phyloP scores from a whole-genome alignment of 129 eudicot species.

The Flaveria brownii region DNA sequence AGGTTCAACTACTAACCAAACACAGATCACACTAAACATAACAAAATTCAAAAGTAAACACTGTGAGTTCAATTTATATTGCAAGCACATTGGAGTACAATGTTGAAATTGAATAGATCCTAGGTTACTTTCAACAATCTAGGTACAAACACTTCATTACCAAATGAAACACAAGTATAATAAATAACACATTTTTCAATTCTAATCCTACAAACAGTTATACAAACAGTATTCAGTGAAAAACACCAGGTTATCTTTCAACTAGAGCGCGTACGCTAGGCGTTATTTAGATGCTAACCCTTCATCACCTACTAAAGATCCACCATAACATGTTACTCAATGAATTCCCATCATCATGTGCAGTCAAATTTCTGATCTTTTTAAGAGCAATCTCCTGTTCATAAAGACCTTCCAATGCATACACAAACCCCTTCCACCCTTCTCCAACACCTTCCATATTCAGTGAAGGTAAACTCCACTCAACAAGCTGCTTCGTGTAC shows the following conservation, averaged over 20 bases:
- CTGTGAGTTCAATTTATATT: not conserved
- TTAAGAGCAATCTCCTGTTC: conserved; percentile 59
- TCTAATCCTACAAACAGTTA: too few species aligned
- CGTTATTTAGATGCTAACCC: too few species aligned
- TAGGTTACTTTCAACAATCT: not conserved
- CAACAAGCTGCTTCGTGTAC: conserved; percentile 61
- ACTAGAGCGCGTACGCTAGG: too few species aligned
- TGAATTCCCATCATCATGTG: conserved; percentile 88
- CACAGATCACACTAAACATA: not conserved
- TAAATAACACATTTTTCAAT: not conserved
- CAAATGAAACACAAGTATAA: not conserved
- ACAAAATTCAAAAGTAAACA: not conserved
- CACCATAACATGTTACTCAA: conserved; percentile 88
- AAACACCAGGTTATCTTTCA: too few species aligned
- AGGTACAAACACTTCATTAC: not conserved
- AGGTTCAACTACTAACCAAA: not conserved
- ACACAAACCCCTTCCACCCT: conserved; percentile 90
- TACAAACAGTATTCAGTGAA: too few species aligned
- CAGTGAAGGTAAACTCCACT: conserved; percentile 74
- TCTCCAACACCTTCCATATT: conserved; percentile 70
- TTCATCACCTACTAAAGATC: conserved; percentile 58
- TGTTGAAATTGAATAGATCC: not conserved
- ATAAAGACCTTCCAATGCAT: conserved; percentile 83
- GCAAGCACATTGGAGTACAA: not conserved
- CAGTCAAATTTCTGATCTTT: conserved; percentile 54